Evolutionary conservation across 2,329 filamentous ascomycete genomes (phyloP), one percentile per base, ranked within the genome.

Genomic region (Ceratocystiopsis minuta): DNA sequence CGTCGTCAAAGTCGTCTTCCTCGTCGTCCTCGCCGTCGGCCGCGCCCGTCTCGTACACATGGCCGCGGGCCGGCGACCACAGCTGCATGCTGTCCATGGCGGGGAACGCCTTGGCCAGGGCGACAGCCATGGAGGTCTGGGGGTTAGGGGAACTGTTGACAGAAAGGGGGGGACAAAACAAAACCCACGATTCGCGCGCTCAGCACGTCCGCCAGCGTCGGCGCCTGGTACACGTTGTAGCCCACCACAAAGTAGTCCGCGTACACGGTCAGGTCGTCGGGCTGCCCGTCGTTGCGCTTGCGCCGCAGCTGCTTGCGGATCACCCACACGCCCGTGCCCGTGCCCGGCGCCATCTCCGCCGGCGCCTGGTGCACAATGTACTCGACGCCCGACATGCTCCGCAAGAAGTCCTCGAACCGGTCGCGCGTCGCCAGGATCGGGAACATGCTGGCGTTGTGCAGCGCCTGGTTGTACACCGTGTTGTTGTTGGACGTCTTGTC

Each of bases 401-500:
- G 67, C 33, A 80, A 59, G 16, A 70, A 71, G 12, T 62, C 67
- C 54, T 80, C 76, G 47, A 80, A 79, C 3, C 67, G 63, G 51
- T 77, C 73, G 37, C 75, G 70, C 0, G 72, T 79, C 43, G 66
- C 61, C 12, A 80, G 65, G 18, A 72, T 61, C 38, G 66, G 65
- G 37, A 62, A 63, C 64, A 80, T 72, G 46, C 64, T 61, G 20
- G 62, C 62, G 55, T 79, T 79, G 58, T 66, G 72, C 56, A 71
- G 63, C 36, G 74, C 72, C 56, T 80, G 76, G 48, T 61, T 67
- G 52, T 67, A 70, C 34, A 80, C 61, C 33, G 78, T 64, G 48
- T 70, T 71, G 55, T 80, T 80, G 56, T 80, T 80, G 49, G 73
- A 78, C 2, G 72, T 78, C 46, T 60, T 65, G 56, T 80, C 75